phyloP scores from a whole-genome alignment of 768 basidiomycete species.

The Kwoniella sp. region DNA sequence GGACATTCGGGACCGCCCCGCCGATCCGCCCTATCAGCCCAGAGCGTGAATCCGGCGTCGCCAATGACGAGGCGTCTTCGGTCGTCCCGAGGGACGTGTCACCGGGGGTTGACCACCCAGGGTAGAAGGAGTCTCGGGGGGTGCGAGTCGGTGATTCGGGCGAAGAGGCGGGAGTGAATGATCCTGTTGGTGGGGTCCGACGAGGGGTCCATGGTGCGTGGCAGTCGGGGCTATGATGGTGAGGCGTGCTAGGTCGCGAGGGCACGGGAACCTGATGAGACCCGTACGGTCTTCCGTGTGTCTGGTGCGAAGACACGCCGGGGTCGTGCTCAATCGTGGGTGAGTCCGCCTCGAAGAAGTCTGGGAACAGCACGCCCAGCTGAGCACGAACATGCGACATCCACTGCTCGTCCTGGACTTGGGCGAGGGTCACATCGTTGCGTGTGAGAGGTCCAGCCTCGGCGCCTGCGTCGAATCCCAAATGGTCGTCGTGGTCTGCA shows the following conservation, averaged over 20 bases:
- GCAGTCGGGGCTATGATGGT: too few species aligned
- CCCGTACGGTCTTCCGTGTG: too few species aligned
- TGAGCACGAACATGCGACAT: constrained; percentile 33
- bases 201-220: too few species aligned
- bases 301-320: too few species aligned
- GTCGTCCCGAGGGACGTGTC: background rate
- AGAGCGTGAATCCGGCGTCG: constrained; percentile 5
- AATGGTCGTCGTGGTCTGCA: background rate
- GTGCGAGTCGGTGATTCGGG: too few species aligned
- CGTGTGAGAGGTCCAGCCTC: constrained; percentile 3
- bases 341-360: constrained; percentile 21
- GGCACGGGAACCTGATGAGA: too few species aligned
- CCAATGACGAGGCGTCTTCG: constrained; percentile 2
- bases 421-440: constrained; percentile 4
- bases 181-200: too few species aligned
- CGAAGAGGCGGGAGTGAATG: too few species aligned
- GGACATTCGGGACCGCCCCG: constrained; percentile 19
- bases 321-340: too few species aligned
- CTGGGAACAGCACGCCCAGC: constrained; percentile 30
- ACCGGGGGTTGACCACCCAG: background rate
- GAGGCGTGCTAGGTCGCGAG: too few species aligned
- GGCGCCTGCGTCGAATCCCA: background rate
- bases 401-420: constrained; percentile 28
- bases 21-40: too few species aligned
- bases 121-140: background rate